Percentiles rank a stretch among this genome's conserved stretches.
Evolutionary conservation across 2,329 filamentous ascomycete genomes (phyloP).

Genomic region (Neurospora sp.): DNA sequence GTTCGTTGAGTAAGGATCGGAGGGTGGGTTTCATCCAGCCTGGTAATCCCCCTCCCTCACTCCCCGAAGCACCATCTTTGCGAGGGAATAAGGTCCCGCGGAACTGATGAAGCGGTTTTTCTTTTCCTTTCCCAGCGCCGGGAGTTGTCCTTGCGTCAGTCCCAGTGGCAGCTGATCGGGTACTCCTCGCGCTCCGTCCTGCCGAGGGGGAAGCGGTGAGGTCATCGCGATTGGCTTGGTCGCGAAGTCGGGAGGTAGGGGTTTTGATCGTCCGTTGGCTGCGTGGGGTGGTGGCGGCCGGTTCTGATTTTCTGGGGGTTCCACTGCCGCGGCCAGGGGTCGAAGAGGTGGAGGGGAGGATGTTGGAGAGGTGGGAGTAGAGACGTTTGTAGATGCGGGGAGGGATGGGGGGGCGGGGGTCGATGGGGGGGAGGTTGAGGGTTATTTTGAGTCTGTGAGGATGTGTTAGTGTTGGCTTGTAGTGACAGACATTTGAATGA

Average conservation of each 20-base stretch:
- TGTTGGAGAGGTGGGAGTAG: slow-evolving; percentile 68
- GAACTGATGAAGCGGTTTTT: slow-evolving; percentile 20
- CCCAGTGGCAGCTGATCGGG: not conserved
- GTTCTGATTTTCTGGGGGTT: slow-evolving; percentile 1
- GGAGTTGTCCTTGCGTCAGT: not conserved
- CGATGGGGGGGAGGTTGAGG: slow-evolving; percentile 68
- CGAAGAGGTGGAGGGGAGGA: slow-evolving; percentile 42
- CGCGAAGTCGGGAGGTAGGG: slow-evolving; percentile 26
- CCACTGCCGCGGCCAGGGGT: slow-evolving; percentile 14
- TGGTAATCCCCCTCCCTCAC: slow-evolving; percentile 31
- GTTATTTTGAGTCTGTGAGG: slow-evolving; percentile 57
- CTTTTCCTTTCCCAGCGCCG: slow-evolving; percentile 15
- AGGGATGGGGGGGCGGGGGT: slow-evolving; percentile 66
- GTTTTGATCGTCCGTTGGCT: slow-evolving; percentile 21
- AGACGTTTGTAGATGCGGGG: slow-evolving; percentile 77
- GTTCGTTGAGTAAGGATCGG: slow-evolving; percentile 52
- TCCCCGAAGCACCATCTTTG: slow-evolving; percentile 12
- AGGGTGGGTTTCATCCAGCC: slow-evolving; percentile 63
- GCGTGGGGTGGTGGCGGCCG: slow-evolving; percentile 14
- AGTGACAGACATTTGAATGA: no score
- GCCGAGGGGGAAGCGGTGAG: slow-evolving; percentile 7
- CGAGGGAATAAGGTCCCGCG: slow-evolving; percentile 21
- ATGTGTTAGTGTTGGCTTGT: not conserved
- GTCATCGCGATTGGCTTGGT: slow-evolving; percentile 2
- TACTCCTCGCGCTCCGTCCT: not conserved